A percentile compares a stretch with the other conserved stretches of the same genome.
These are phyloP conservation scores for Davidsoniella neocaledoniae DNA, from an alignment of 2,329 filamentous ascomycete species.

Conservation along the genomic window DNA sequence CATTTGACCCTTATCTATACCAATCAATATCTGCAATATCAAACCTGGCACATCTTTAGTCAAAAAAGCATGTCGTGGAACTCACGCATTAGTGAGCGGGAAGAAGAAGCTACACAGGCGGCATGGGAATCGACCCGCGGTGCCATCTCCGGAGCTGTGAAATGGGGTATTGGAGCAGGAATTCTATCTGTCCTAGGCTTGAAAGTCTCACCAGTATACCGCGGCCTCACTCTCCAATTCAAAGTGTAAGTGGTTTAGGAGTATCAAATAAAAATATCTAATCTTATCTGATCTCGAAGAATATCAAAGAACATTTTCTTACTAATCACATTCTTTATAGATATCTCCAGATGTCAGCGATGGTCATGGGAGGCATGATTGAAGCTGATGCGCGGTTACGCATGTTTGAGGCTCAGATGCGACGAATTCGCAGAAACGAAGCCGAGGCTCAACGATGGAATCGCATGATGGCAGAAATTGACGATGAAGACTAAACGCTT, in stretches of 20 bases:
- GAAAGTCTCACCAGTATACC: slow-evolving; percentile 52
- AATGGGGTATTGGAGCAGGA: slow-evolving; percentile 54
- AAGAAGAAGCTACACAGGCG: slow-evolving; percentile 50
- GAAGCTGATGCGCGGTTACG: slow-evolving; percentile 56
- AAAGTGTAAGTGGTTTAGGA: slow-evolving; percentile 44
- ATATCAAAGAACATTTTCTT: neutral
- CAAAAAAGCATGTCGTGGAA: slow-evolving; percentile 9
- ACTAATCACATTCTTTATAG: slow-evolving; percentile 25
- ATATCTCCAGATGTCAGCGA: slow-evolving; percentile 70
- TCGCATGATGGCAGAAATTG: slow-evolving; percentile 44
- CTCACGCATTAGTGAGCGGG: slow-evolving; percentile 19
- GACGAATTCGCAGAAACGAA: slow-evolving; percentile 45
- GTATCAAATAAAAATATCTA: neutral
- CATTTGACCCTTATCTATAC: too few relatives aligned
- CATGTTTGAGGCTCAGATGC: slow-evolving; percentile 47
- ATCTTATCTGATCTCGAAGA: neutral
- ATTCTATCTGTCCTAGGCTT: slow-evolving; percentile 46
- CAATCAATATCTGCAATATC: too few relatives aligned
- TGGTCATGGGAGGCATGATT: slow-evolving; percentile 63
- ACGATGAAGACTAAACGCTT: slow-evolving; percentile 23
- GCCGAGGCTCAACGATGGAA: slow-evolving; percentile 54
- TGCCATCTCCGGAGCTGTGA: slow-evolving; percentile 47
- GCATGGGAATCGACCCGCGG: slow-evolving; percentile 56
- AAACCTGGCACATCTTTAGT: neutral
- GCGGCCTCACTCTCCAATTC: slow-evolving; percentile 56